Conservation (phyloP, 225 moss, liverwort and hornwort genomes). For the Physcomitrium patens region DNA sequence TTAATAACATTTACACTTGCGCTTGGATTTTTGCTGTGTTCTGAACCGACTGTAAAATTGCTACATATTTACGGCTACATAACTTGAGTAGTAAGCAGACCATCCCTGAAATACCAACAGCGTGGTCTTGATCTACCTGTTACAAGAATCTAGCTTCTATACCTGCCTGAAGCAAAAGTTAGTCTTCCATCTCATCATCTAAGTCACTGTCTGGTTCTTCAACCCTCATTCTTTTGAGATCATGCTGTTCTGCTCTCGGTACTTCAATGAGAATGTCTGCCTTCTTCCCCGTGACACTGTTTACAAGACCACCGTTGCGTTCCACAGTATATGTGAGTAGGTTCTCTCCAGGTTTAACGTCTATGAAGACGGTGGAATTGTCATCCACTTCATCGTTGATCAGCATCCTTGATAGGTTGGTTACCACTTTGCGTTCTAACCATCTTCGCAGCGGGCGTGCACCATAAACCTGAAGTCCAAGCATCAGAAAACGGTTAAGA, state of each 20-base stretch:
- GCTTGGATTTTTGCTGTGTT: no score
- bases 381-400: constrained; percentile 93
- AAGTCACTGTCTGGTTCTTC: constrained; percentile 56
- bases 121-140: no score
- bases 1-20: no score
- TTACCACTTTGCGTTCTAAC: constrained; percentile 93
- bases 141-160: no score
- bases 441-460: constrained; percentile 91
- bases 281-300: constrained; percentile 68
- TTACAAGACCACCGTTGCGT: constrained; percentile 76
- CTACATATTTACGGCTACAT: no score
- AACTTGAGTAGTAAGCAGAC: no score
- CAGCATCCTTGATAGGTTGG: constrained; percentile 78
- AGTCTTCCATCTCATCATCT: constrained; percentile 70
- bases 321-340: constrained; percentile 69
- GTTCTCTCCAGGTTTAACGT: constrained; percentile 45
- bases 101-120: no score
- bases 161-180: no score
- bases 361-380: constrained; percentile 85
- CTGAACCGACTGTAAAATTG: no score
- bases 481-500: constrained; percentile 20
- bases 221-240: constrained; percentile 73
- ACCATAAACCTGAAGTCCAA: constrained; percentile 65
- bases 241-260: constrained; percentile 36
- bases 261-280: constrained; percentile 83